phyloP scores from a whole-genome alignment of 208 protist genomes.

The Wallacemonas sp. region DNA sequence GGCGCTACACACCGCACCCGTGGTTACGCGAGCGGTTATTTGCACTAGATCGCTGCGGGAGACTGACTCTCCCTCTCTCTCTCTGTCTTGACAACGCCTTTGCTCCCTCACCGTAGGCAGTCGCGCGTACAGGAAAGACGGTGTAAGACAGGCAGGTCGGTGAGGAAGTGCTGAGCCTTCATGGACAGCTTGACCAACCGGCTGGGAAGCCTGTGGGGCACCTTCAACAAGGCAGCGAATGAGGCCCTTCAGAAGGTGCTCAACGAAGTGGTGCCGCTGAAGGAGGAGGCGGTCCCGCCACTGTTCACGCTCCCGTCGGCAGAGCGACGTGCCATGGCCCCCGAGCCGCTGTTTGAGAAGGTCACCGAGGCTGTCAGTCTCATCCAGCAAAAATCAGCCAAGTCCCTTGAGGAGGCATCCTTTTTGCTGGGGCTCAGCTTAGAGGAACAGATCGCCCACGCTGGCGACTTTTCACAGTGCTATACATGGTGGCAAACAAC shows the following conservation, averaged over 20 bases:
- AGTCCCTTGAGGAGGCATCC: constrained; percentile 36
- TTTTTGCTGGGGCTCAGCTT: constrained; percentile 59
- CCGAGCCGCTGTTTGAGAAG: constrained; percentile 29
- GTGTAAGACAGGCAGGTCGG: no score
- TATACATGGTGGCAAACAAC: constrained; percentile 59
- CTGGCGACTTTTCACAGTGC: constrained; percentile 46
- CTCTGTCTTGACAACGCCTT: neutral
- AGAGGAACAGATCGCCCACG: constrained; percentile 67
- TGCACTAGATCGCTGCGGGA: no score
- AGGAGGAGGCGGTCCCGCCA: constrained; percentile 20
- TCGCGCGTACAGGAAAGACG: no score
- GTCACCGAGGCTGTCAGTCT: constrained; percentile 41
- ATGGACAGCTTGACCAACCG: constrained; percentile 15
- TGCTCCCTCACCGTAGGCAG: no score
- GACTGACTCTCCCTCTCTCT: neutral
- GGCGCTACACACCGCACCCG: no score
- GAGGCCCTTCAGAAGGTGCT: constrained; percentile 27
- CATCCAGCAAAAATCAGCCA: constrained; percentile 17
- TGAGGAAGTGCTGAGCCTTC: no score
- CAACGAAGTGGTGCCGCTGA: constrained; percentile 12
- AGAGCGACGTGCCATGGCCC: constrained; percentile 17
- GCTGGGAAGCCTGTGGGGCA: constrained; percentile 22
- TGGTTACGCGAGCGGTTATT: no score
- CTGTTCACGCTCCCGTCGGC: constrained; percentile 32
- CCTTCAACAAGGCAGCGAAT: constrained; percentile 29